Percentiles rank a stretch among this genome's conserved stretches.
Evolutionary conservation across 768 basidiomycete species (phyloP).

Genomic region (Strobilomyces echinocephalus): DNA sequence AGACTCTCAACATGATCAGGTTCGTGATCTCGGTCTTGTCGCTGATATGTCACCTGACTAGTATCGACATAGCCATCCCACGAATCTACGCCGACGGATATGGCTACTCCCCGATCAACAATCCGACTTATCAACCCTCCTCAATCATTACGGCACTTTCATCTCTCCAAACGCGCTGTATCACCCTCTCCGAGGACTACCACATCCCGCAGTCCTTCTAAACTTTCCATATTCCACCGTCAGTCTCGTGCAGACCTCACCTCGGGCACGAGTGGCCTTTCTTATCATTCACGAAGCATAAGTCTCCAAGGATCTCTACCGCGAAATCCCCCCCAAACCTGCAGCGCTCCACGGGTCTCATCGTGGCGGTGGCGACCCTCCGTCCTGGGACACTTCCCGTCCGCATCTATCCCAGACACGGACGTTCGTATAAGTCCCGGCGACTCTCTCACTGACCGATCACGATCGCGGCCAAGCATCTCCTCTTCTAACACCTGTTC

Average conservation of each 20-base stretch:
- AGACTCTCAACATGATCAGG: slow-evolving; percentile 14
- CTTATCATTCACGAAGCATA: slow-evolving; percentile 44
- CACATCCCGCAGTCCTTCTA: slow-evolving; percentile 34
- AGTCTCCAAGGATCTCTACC: slow-evolving; percentile 45
- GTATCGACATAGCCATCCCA: slow-evolving; percentile 22
- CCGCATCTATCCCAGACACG: slow-evolving; percentile 41
- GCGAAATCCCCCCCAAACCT: slow-evolving; percentile 6
- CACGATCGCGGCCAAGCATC: slow-evolving; percentile 56
- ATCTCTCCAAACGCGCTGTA: slow-evolving; percentile 40
- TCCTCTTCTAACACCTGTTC: slow-evolving; percentile 57
- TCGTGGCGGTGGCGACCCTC: slow-evolving; percentile 58
- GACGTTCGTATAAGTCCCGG: slow-evolving; percentile 41
- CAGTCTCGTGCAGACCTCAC: slow-evolving; percentile 25
- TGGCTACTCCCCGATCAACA: slow-evolving; percentile 30
- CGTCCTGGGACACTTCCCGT: slow-evolving; percentile 59
- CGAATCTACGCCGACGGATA: slow-evolving; percentile 18
- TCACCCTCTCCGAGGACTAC: slow-evolving; percentile 37
- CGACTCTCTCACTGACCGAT: slow-evolving; percentile 38
- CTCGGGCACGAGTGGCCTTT: slow-evolving; percentile 25
- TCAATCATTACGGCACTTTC: slow-evolving; percentile 39
- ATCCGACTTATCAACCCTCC: slow-evolving; percentile 34
- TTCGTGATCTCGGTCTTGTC: slow-evolving; percentile 26
- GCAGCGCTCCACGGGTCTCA: slow-evolving; percentile 11
- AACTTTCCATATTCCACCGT: slow-evolving; percentile 42
- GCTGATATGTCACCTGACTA: slow-evolving; percentile 15